phyloP scores from a whole-genome alignment of 1,284 basidiomycete genomes.

The Austropuccinia psidii region DNA sequence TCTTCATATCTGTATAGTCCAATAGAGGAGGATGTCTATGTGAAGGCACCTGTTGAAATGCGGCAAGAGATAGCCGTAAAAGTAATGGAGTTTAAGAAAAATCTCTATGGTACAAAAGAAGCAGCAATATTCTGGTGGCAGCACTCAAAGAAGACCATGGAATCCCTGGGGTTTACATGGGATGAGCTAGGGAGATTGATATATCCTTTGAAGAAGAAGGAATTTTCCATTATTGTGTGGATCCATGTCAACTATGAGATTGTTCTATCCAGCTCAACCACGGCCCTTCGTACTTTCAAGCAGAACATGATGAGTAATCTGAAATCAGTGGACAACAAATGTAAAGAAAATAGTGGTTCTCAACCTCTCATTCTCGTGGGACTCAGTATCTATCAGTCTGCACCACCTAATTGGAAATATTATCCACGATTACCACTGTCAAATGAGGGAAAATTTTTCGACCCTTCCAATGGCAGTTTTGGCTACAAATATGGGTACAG shows the following conservation, averaged over 20 bases:
- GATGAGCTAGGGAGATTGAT: not conserved
- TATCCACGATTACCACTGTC: no score
- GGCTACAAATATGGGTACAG: no score
- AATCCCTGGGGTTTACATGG: not conserved
- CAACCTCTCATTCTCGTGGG: no score
- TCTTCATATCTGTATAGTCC: not conserved
- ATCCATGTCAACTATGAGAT: not conserved
- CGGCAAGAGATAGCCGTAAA: not conserved
- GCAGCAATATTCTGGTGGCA: slow-evolving; percentile 4
- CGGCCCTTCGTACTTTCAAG: no score
- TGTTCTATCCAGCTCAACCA: not conserved
- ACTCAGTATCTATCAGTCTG: no score
- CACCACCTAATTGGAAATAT: no score
- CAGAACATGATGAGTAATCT: no score
- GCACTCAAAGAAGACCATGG: not conserved
- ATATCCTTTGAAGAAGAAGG: not conserved
- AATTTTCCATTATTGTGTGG: not conserved
- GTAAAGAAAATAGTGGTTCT: no score
- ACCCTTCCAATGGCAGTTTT: no score
- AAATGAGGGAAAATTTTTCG: no score
- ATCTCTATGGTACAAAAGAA: slow-evolving; percentile 14
- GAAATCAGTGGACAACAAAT: no score
- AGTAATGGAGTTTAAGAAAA: not conserved
- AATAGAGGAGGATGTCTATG: not conserved
- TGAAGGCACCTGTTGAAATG: not conserved